Evolutionary conservation across 1,139 yeast species (phyloP).

Genomic region (Oligophagozyma castellii): DNA sequence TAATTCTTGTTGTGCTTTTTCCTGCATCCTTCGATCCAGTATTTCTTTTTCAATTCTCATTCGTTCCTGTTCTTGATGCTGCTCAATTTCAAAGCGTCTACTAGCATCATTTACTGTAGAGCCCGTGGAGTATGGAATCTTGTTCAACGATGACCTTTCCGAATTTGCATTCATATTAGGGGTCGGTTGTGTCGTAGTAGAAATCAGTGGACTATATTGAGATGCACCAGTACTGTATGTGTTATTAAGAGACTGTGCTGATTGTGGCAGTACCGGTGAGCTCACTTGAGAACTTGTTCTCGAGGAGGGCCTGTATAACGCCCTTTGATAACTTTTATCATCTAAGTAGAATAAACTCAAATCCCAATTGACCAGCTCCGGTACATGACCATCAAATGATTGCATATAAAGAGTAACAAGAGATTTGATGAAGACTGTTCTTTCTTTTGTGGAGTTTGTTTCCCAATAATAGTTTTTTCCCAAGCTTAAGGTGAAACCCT

Average conservation of each 20-base stretch:
- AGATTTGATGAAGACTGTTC: conserved; percentile 50
- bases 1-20: conserved; percentile 1
- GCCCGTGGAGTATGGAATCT: conserved; percentile 13
- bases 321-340: conserved; percentile 25
- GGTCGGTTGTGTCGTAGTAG: background rate
- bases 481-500: conserved; percentile 49
- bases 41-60: background rate
- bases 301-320: conserved; percentile 8
- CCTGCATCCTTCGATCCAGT: conserved; percentile 1
- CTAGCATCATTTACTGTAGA: conserved; percentile 12
- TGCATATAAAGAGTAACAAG: conserved; percentile 51
- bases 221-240: background rate
- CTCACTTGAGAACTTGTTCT: background rate
- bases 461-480: conserved; percentile 84
- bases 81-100: conserved; percentile 5
- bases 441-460: conserved; percentile 53
- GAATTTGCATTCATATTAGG: background rate
- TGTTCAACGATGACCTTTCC: conserved; percentile 4
- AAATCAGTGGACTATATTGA: background rate
- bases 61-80: background rate
- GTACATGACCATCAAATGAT: conserved; percentile 56
- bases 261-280: too few relatives aligned
- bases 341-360: conserved; percentile 26
- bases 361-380: conserved; percentile 41
- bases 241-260: background rate